Percentiles rank a stretch among this genome's conserved stretches.
phyloP scores from a whole-genome alignment of 495 filamentous ascomycete genomes.

The Lichina pygmaea region DNA sequence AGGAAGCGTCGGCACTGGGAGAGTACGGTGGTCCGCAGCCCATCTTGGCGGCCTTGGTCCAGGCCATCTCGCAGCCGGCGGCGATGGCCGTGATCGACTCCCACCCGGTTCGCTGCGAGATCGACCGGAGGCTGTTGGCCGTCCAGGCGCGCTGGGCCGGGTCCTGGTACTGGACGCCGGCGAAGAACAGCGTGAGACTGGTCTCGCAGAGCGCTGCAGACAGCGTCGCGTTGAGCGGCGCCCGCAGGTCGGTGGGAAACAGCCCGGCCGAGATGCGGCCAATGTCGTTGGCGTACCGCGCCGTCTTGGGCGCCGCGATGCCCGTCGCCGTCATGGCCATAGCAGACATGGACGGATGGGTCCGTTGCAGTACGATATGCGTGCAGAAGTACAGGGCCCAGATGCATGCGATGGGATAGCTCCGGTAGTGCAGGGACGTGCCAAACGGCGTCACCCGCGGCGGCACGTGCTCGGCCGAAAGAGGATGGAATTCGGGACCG shows the following conservation, averaged over 20 bases:
- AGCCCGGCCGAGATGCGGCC: slow-evolving; percentile 64
- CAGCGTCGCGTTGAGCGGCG: slow-evolving; percentile 46
- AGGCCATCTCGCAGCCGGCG: slow-evolving; percentile 56
- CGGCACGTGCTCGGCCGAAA: slow-evolving; percentile 41
- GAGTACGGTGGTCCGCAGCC: slow-evolving; percentile 53
- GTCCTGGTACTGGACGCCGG: slow-evolving; percentile 56
- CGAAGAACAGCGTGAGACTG: slow-evolving; percentile 59
- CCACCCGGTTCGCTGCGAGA: slow-evolving; percentile 67
- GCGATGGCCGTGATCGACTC: slow-evolving; percentile 56
- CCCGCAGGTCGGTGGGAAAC: slow-evolving; percentile 28
- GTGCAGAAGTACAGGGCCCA: slow-evolving; percentile 68
- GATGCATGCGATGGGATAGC: slow-evolving; percentile 59
- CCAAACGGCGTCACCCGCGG: slow-evolving; percentile 55
- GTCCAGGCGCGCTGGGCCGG: slow-evolving; percentile 48
- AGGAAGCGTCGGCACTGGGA: slow-evolving; percentile 15
- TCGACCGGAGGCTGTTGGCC: slow-evolving; percentile 40
- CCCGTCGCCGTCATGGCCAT: slow-evolving; percentile 66
- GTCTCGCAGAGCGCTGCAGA: slow-evolving; percentile 60
- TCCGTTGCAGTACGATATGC: slow-evolving; percentile 46
- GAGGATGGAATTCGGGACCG: slow-evolving; percentile 48
- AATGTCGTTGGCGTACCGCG: slow-evolving; percentile 39
- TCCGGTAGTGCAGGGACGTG: slow-evolving; percentile 53
- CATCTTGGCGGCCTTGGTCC: slow-evolving; percentile 41
- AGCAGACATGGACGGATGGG: slow-evolving; percentile 75
- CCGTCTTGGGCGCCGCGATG: slow-evolving; percentile 41